Base-by-base conservation (phyloP, 495 filamentous ascomycete genomes). In the Entonaema liquescens region DNA sequence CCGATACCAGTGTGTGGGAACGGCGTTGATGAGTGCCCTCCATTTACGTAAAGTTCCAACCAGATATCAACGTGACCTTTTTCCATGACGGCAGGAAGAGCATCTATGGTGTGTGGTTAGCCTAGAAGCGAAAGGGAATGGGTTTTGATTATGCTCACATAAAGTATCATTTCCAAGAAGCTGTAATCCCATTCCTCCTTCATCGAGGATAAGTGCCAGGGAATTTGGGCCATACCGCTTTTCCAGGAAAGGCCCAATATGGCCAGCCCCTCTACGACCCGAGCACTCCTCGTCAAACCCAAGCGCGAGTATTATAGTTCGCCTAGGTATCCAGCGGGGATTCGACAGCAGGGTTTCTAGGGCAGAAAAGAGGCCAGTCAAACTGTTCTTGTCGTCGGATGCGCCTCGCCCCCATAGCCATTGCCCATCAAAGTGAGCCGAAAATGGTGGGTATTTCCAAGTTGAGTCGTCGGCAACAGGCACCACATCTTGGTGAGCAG, bases 201-300 rank as follows among this genome's bases (percentile, higher is more conserved):
- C 89, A 40, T 91, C 89, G 12, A 90, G 82, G 59, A 91, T 83
- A 17, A 89, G 82, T 7, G 85, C 87, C 47, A 91, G 80, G 29
- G 83, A 84, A 65, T 88, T 77, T 40, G 82, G 79, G 2, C 89
- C 89, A 62, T 88, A 89, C 15, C 76, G 71, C 31, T 85, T 66
- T 62, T 87, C 79, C 12, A 91, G 77, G 33, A 78, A 81, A 9
- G 74, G 66, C 0, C 84, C 82, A 35, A 91, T 83, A 0, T 80
- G 38, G 0, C 83, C 84, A 4, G 88, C 89, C 11, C 89, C 89
- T 35, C 85, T 79, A 58, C 79, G 82, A n/a, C 88, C 87, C 54
- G 84, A 83, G 31, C 86, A 86, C 66, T 91, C 89, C 15, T 92
- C 89, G 62, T 92, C 89, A 62, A 88, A 91, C 0, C 89, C 89